These are phyloP conservation scores for Globisporangium paroecandrum DNA, from an alignment of 352 stramenopile genomes.

Conservation along the genomic window DNA sequence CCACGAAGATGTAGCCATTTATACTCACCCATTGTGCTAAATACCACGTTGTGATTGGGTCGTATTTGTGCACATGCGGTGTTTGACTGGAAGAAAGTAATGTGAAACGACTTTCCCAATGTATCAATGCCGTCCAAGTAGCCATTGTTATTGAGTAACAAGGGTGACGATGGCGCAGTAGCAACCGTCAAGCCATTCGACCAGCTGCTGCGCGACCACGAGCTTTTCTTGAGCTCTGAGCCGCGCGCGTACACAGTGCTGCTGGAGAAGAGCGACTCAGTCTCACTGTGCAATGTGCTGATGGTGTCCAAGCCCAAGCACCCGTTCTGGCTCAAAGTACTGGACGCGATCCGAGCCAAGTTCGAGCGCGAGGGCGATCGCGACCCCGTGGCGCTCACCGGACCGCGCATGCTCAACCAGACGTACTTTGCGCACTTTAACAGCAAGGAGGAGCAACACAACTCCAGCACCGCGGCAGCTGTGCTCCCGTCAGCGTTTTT, in stretches of 20 bases:
- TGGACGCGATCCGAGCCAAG: slow-evolving; percentile 43
- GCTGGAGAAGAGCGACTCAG: slow-evolving; percentile 30
- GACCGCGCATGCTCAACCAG: slow-evolving; percentile 43
- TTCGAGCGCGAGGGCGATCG: slow-evolving; percentile 27
- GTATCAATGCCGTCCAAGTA: not conserved
- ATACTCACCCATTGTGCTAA: not conserved
- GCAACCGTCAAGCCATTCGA: slow-evolving; percentile 30
- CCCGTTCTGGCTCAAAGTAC: slow-evolving; percentile 48
- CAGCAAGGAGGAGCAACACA: not conserved
- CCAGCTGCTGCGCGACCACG: slow-evolving; percentile 25
- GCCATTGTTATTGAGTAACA: not conserved
- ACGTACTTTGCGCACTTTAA: slow-evolving; percentile 25
- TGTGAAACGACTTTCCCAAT: not conserved
- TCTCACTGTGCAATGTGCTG: slow-evolving; percentile 52
- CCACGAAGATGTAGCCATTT: slow-evolving; percentile 32
- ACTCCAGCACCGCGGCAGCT: slow-evolving; percentile 13
- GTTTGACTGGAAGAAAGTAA: slow-evolving; percentile 3
- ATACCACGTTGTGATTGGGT: slow-evolving; percentile 10
- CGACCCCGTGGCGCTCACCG: slow-evolving; percentile 43
- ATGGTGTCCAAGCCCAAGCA: slow-evolving; percentile 46
- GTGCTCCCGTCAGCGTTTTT: slow-evolving; percentile 45
- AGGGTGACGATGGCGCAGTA: not conserved
- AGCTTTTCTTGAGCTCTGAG: slow-evolving; percentile 49
- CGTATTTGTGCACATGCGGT: not conserved
- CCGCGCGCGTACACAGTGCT: slow-evolving; percentile 39